These are phyloP conservation scores for Fusarium begoniae DNA, from an alignment of 2,329 filamentous ascomycete genomes.

Conservation along the genomic window DNA sequence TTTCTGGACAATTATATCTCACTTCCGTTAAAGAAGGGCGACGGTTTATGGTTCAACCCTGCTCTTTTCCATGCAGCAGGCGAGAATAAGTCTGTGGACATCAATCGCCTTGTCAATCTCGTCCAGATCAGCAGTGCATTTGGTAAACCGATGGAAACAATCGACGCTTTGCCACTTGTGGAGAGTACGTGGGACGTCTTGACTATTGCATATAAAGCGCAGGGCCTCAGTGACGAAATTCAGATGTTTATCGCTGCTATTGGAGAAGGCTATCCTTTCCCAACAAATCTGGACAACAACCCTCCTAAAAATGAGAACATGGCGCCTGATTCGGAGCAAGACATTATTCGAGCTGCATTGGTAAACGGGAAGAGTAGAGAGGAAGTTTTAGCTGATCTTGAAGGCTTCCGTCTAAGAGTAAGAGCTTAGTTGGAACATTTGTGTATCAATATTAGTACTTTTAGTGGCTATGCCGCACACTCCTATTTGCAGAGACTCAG, in stretches of 20 bases:
- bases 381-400: conserved; percentile 53
- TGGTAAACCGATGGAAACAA: conserved; percentile 70
- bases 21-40: conserved; percentile 62
- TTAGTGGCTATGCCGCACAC: not conserved
- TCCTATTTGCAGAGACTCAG: not conserved
- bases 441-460: not conserved
- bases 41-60: conserved; percentile 72
- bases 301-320: conserved; percentile 65
- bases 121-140: conserved; percentile 70
- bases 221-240: conserved; percentile 54
- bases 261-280: conserved; percentile 69
- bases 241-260: conserved; percentile 60
- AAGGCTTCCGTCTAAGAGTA: conserved; percentile 22
- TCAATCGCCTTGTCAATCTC: conserved; percentile 67
- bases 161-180: conserved; percentile 61
- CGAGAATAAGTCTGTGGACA: conserved; percentile 57
- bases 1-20: conserved; percentile 63
- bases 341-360: conserved; percentile 57
- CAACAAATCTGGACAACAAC: conserved; percentile 67
- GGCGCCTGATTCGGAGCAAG: conserved; percentile 68
- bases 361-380: conserved; percentile 51
- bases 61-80: conserved; percentile 71
- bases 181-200: conserved; percentile 56
- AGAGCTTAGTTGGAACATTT: conserved; percentile 16
- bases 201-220: conserved; percentile 40